A percentile compares a stretch with the other conserved stretches of the same genome.
Evolutionary conservation across 768 basidiomycete genomes (phyloP).

Genomic region (Gyrodon lividus): DNA sequence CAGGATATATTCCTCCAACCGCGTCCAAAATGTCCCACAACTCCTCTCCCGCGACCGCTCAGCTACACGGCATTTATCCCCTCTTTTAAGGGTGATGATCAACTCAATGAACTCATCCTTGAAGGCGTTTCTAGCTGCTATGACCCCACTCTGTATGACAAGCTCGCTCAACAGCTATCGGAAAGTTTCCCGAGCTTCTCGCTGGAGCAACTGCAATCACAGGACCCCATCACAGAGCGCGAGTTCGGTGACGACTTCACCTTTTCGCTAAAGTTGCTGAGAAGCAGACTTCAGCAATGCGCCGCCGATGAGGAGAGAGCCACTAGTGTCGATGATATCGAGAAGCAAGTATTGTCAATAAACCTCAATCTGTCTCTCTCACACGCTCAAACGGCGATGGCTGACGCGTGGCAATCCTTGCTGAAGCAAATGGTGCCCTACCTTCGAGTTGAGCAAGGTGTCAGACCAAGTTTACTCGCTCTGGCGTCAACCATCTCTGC

Average conservation of each 20-base stretch:
- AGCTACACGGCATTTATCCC: slow-evolving; percentile 60
- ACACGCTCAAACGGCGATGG: slow-evolving; percentile 71
- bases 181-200: slow-evolving; percentile 56
- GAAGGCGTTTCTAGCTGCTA: slow-evolving; percentile 74
- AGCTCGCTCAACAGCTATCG: slow-evolving; percentile 49
- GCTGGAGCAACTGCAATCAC: slow-evolving; percentile 61
- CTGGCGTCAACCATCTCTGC: slow-evolving; percentile 65
- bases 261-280: slow-evolving; percentile 62
- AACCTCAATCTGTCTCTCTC: slow-evolving; percentile 87
- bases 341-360: slow-evolving; percentile 64
- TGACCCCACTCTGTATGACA: slow-evolving; percentile 69
- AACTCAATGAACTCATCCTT: slow-evolving; percentile 60
- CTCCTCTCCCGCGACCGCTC: slow-evolving; percentile 46
- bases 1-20: slow-evolving; percentile 70
- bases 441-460: slow-evolving; percentile 56
- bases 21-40: slow-evolving; percentile 37
- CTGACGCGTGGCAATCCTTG: slow-evolving; percentile 76
- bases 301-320: slow-evolving; percentile 38
- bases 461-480: slow-evolving; percentile 54
- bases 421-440: slow-evolving; percentile 63
- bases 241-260: slow-evolving; percentile 79
- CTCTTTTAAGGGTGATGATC: slow-evolving; percentile 60
- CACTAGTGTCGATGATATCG: slow-evolving; percentile 45
- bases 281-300: slow-evolving; percentile 53
- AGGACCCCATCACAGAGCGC: slow-evolving; percentile 63